Evolutionary conservation across 208 protist species (phyloP).

Genomic region (Trypanosoma cruzi): DNA sequence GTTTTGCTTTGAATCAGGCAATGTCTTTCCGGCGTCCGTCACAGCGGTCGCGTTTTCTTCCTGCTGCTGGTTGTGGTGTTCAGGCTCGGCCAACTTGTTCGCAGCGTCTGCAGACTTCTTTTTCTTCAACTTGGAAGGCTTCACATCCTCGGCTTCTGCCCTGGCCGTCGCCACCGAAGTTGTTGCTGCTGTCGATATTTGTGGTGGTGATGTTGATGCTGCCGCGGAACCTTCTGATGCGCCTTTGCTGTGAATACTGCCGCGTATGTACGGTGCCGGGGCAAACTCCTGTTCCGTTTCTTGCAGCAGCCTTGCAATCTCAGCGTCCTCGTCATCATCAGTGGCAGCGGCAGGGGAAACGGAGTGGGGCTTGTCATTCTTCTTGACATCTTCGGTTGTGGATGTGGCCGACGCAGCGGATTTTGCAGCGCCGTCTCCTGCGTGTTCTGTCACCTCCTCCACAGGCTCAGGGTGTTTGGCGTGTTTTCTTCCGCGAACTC

Average conservation of each 20-base stretch:
- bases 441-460: constrained; percentile 8
- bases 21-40: constrained; percentile 1
- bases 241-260: constrained; percentile 7
- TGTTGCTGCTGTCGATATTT: too few relatives aligned
- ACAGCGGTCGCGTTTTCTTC: background rate
- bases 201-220: too few relatives aligned
- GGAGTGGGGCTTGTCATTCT: background rate
- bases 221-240: background rate
- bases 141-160: constrained; percentile 7
- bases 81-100: constrained; percentile 9
- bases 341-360: background rate
- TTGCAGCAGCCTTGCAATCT: constrained; percentile 31
- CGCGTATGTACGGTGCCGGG: constrained; percentile 26
- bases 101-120: constrained; percentile 29
- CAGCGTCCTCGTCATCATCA: constrained; percentile 10
- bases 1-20: constrained; percentile 12
- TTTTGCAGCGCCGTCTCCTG: background rate
- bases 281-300: constrained; percentile 42
- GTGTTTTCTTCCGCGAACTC: constrained; percentile 21
- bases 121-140: constrained; percentile 14
- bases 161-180: background rate
- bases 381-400: background rate
- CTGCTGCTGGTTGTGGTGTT: constrained; percentile 22
- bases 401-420: too few relatives aligned
- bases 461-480: constrained; percentile 13